phyloP scores from a whole-genome alignment of 1,284 basidiomycete species.

The Erythrobasidium hasegawianum region DNA sequence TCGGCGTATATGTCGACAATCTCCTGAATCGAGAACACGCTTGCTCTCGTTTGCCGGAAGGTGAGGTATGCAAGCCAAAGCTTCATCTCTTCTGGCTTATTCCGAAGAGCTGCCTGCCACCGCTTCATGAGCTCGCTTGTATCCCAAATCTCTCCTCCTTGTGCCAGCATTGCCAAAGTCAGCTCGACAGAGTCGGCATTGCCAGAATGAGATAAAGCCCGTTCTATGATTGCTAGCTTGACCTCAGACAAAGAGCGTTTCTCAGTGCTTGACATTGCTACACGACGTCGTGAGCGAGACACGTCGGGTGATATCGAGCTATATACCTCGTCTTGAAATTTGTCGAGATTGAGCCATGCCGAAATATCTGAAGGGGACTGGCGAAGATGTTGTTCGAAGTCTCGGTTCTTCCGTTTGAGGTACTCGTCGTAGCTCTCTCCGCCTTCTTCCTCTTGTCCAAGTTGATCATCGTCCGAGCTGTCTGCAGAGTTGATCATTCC shows the following conservation, averaged over 20 bases:
- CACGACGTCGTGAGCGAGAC: constrained; percentile 41
- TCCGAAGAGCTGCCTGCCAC: constrained; percentile 21
- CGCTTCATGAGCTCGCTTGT: constrained; percentile 24
- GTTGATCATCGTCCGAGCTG: constrained; percentile 37
- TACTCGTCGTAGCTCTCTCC: constrained; percentile 52
- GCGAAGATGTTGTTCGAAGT: constrained; percentile 58
- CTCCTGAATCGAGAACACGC: constrained; percentile 38
- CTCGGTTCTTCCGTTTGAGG: constrained; percentile 59
- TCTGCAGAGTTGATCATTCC: constrained; percentile 38
- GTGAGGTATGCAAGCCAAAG: constrained; percentile 42
- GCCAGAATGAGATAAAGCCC: constrained; percentile 59
- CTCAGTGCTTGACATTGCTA: constrained; percentile 49
- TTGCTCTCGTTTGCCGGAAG: constrained; percentile 41
- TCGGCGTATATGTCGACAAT: constrained; percentile 41
- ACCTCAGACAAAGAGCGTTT: constrained; percentile 71
- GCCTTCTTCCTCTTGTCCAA: constrained; percentile 37
- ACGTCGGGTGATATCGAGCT: neutral
- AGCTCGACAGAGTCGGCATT: constrained; percentile 57
- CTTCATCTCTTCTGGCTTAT: constrained; percentile 36
- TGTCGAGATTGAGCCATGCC: constrained; percentile 65
- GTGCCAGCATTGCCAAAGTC: constrained; percentile 56
- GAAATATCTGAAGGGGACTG: constrained; percentile 56
- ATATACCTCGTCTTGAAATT: constrained; percentile 41
- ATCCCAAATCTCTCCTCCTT: constrained; percentile 29
- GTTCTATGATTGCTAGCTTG: constrained; percentile 59